Base-by-base conservation (phyloP, 2,329 filamentous ascomycete species). In the Rhinocladiella similis region DNA sequence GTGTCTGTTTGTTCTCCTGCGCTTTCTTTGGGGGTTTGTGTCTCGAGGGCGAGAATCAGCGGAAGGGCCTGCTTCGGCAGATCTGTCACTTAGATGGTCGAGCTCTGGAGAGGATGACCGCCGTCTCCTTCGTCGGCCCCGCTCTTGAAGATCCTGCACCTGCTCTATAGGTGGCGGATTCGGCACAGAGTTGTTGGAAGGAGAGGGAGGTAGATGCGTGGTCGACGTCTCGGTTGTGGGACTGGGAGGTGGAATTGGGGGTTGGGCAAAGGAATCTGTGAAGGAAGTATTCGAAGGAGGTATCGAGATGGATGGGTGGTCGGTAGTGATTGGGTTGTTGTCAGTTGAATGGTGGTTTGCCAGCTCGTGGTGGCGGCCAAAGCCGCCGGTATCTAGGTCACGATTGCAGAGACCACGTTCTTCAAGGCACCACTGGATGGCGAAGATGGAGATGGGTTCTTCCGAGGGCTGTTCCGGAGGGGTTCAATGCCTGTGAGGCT, bases 351-450 rank as follows among this genome's bases (percentile, higher is more conserved):
- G 78, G 79, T 84, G 82, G 83, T 88, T 82, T 82, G 87, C 87
- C 87, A 90, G 87, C 81, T 85, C 86, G 85, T 84, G 76, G 73
- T 74, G 75, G 77, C 76, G 78, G 80, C 43, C 75, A 75, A 60
- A 70, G 74, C 73, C 77, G 66, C 68, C 63, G 25, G 41, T 55
- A 50, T 62, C 59, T 58, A 57, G 45, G 53, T 54, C 49, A 59
- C 46, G 59, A 42, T 50, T 50, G 36, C 39, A 25, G 42, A 14
- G 14, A 27, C 33, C 7, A 16, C 25, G 35, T n/a, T 16, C 10
- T 25, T 27, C 39, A 53, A 19, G 16, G 42, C 38, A 41, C 36
- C 10, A 10, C 19, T 33, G 35, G 29, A 33, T 33, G 29, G 6
- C 10, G 36, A 49, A 16, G 49, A 22, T 35, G 49, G 29, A 52